Conservation (phyloP, 768 basidiomycete genomes). For the Cyclocybe cylindracea region DNA sequence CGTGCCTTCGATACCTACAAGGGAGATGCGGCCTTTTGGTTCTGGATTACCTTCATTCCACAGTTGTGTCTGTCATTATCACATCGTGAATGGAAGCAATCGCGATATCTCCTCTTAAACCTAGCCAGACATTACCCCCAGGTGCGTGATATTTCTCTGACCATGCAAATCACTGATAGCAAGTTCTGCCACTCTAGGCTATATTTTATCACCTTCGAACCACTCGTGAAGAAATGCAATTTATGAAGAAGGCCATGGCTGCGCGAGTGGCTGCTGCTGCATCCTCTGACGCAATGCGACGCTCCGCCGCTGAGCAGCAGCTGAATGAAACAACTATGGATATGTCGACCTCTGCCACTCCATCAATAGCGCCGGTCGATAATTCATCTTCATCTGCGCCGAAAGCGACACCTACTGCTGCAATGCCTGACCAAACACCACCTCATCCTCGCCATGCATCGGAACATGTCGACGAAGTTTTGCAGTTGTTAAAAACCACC, state of each 20-base stretch:
- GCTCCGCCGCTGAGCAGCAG: constrained; percentile 27
- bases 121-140: constrained; percentile 93
- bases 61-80: constrained; percentile 89
- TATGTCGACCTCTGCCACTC: constrained; percentile 10
- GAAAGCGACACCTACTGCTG: constrained; percentile 13
- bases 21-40: constrained; percentile 96
- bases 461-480: constrained; percentile 92
- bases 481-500: constrained; percentile 91
- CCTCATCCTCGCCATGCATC: constrained; percentile 64
- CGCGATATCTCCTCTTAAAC: constrained; percentile 83
- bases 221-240: constrained; percentile 44
- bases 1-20: constrained; percentile 93
- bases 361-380: constrained; percentile 10
- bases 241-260: constrained; percentile 40
- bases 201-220: constrained; percentile 95
- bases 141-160: constrained; percentile 42
- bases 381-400: constrained; percentile 18
- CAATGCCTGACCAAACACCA: constrained; percentile 14
- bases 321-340: constrained; percentile 22
- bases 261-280: constrained; percentile 33
- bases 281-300: constrained; percentile 28
- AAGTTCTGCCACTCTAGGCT: constrained; percentile 51
- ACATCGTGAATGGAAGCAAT: constrained; percentile 91
- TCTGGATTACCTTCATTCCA: constrained; percentile 97
- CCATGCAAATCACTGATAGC: neutral